Conservation (phyloP, 1,284 basidiomycete species). For the Thecaphora thlaspeos region DNA sequence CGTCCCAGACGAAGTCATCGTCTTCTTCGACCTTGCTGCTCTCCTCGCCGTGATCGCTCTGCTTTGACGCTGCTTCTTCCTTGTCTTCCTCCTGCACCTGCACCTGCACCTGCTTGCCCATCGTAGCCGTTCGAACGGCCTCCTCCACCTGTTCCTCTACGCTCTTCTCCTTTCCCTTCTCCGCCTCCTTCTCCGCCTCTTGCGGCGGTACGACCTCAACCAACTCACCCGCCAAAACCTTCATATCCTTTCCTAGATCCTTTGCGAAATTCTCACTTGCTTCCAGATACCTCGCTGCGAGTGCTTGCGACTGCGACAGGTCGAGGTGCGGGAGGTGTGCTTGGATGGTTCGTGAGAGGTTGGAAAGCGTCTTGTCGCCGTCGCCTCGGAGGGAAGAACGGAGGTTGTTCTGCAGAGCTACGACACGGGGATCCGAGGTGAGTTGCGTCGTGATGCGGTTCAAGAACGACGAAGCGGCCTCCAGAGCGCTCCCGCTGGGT, state of each 20-base stretch:
- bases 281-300: slow-evolving; percentile 38
- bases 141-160: not conserved
- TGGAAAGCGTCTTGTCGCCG: slow-evolving; percentile 32
- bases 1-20: slow-evolving; percentile 46
- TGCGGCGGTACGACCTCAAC: slow-evolving; percentile 46
- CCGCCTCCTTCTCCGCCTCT: slow-evolving; percentile 1
- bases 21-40: too few species aligned
- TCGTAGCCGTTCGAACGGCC: not conserved
- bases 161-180: not conserved
- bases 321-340: slow-evolving; percentile 43
- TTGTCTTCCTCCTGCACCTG: not conserved
- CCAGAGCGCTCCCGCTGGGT: slow-evolving; percentile 22
- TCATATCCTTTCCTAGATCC: slow-evolving; percentile 46
- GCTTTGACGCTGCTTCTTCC: not conserved
- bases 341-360: slow-evolving; percentile 36
- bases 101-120: not conserved
- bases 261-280: slow-evolving; percentile 38
- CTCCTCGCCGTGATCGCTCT: too few species aligned
- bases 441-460: slow-evolving; percentile 25
- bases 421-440: slow-evolving; percentile 25
- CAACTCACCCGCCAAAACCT: slow-evolving; percentile 38
- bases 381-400: slow-evolving; percentile 1
- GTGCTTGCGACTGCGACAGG: slow-evolving; percentile 35
- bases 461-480: slow-evolving; percentile 26
- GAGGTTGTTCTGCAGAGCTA: slow-evolving; percentile 18